Evolutionary conservation across 169 alveolate species (phyloP).

Genomic region (Plasmodium inui): DNA sequence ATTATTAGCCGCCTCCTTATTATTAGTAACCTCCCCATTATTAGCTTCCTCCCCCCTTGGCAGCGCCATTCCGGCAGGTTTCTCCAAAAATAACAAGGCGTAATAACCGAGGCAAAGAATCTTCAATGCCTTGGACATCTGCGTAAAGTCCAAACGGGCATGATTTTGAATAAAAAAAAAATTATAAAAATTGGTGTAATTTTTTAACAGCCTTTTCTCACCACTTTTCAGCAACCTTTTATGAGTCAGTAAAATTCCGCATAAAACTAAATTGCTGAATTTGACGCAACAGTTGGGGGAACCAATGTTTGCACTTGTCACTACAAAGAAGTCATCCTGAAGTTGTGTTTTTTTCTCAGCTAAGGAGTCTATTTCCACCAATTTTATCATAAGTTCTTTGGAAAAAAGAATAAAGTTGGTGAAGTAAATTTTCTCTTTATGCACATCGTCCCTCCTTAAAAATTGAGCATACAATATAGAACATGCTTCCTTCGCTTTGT

Average conservation of each 20-base stretch:
- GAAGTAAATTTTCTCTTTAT: slow-evolving; percentile 6
- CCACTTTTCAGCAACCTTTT: slow-evolving; percentile 31
- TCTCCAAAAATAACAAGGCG: slow-evolving; percentile 42
- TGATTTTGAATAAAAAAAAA: slow-evolving; percentile 49
- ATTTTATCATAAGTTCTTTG: slow-evolving; percentile 50
- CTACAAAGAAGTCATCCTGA: background rate
- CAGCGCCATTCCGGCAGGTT: background rate
- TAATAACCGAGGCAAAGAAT: slow-evolving; percentile 59
- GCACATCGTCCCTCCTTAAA: slow-evolving; percentile 50
- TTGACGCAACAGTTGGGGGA: background rate
- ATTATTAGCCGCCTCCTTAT: background rate
- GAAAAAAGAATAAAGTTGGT: slow-evolving; percentile 32
- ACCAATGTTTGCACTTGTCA: slow-evolving; percentile 1
- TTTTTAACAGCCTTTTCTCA: slow-evolving; percentile 35
- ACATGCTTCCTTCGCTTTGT: slow-evolving; percentile 68
- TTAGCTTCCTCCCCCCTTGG: background rate
- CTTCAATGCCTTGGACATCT: slow-evolving; percentile 38
- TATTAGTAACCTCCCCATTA: background rate
- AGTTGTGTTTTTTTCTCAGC: background rate
- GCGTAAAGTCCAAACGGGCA: slow-evolving; percentile 16
- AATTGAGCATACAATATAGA: slow-evolving; percentile 49
- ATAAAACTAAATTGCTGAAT: slow-evolving; percentile 16
- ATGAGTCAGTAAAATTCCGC: slow-evolving; percentile 66
- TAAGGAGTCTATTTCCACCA: background rate
- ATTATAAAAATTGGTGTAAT: slow-evolving; percentile 36